Base-by-base conservation (phyloP, 2,329 filamentous ascomycete genomes). In the Aspergillus clavatus region DNA sequence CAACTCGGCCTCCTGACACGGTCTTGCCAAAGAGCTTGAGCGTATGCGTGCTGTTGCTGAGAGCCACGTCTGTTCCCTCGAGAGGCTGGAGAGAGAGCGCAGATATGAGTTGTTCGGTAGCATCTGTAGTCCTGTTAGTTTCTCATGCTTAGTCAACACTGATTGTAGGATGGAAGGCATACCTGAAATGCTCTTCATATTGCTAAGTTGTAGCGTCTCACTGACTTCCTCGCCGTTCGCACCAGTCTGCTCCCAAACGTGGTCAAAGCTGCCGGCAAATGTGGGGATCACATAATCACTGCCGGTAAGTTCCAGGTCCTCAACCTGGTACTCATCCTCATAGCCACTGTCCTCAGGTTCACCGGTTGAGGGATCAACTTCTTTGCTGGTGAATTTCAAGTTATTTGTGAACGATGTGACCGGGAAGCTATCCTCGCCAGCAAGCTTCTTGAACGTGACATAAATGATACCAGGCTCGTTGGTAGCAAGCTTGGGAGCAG, bases 1-100 rank as follows among this genome's bases (percentile, higher is more conserved):
- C 88, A 12, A 98, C 91, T 61, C 86, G 85, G 55, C 93, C 93
- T 27, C 91, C 93, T 26, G 81, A 83, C 51, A 97, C 84, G 35
- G 89, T 95, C 82, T 96, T 97, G 65, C 93, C 93, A 67, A 96
- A 86, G 27, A 98, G 77, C 74, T 95, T 97, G 65, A 98, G 83
- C 3, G 89, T 90, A 69, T 98, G 93, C 51, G 90, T 96, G 48
- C 84, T 90, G 61, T 85, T 85, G 63, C 84, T 94, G 56, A 95
- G 77, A 0, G 89, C 86, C 29, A 98, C 84, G 56, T 98, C 93
- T 24, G 87, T 95, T 57, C 91, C 93, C 59, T 98, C 93, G 37
- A 98, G 79, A 10, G 93, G 88, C 69, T 97, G 93, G 61, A 98
- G 77, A 24, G 89, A 95, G 21, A 98, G 79, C 1, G 86, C 79